Evolutionary conservation across 2,329 filamentous ascomycete species (phyloP), one percentile per base, ranked within the genome.

Genomic region (Colletotrichum sp.): DNA sequence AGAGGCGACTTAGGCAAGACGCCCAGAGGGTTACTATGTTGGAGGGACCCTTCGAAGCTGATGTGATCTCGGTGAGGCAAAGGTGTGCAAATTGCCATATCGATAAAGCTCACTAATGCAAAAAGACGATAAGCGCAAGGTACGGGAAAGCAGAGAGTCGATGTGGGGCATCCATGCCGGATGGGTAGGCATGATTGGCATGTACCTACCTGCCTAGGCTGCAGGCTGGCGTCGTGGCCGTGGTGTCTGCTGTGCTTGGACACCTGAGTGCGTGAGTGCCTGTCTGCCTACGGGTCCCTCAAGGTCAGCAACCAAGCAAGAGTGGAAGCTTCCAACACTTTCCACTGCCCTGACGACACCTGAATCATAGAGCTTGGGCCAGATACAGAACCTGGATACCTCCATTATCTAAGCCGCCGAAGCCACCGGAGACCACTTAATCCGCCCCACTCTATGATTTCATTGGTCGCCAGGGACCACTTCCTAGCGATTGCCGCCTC

Each of bases 321-420:
- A 79, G 66, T 80, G 79, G 74, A 77, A 72, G 66, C 76, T 77
- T 55, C 80, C 71, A 77, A 66, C 39, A 75, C 71, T 75, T 76
- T 76, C 74, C 34, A 76, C 74, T 76, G 61, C 55, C 74, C 61
- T 76, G 71, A 56, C 66, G 32, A 66, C 71, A 48, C 39, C 70
- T 76, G 66, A 74, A 77, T 76, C 61, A 67, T 62, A 72, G 76
- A 78, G 77, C 77, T 78, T 74, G 67, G 76, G 72, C 72, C 72
- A 32, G 25, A 43, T 56, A 55, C 36, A 13, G 66, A 64, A 58
- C 60, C 48, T 66, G 76, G 48, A 71, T 61, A 15, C 27, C 18
- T 10, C 30, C 48, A 62, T 76, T 77, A 77, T 67, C 39, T 78
- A 78, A 77, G 67, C 70, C 55, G 15, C 27, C 28, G 55, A 61